Conservation (phyloP, 2,329 filamentous ascomycete species). For the Stemphylium vesicarium region DNA sequence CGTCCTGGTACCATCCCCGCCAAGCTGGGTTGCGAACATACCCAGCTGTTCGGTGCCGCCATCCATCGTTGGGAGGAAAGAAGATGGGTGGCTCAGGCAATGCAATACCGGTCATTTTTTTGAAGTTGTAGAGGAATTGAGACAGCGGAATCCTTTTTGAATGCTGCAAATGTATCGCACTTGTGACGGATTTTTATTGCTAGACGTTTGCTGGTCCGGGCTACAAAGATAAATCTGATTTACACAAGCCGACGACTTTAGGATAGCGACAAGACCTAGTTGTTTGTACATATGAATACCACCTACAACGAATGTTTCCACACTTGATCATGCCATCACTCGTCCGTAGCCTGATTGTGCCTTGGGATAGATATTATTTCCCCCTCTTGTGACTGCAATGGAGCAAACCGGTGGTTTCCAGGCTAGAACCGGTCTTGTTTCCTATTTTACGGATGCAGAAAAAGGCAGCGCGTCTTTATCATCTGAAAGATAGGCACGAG, state of each 20-base stretch:
- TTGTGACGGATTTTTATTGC: background rate
- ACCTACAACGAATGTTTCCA: background rate
- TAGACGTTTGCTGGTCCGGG: slow-evolving; percentile 7
- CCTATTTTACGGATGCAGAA: too few relatives aligned
- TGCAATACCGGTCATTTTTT: slow-evolving; percentile 2
- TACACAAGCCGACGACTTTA: background rate
- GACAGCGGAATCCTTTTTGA: background rate
- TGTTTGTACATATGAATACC: slow-evolving; percentile 8
- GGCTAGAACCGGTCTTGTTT: background rate
- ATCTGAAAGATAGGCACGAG: background rate
- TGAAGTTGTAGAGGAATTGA: background rate
- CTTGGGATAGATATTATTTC: background rate
- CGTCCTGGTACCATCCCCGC: slow-evolving; percentile 38
- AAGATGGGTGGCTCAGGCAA: slow-evolving; percentile 2
- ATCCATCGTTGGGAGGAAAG: slow-evolving; percentile 10
- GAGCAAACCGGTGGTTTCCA: too few relatives aligned
- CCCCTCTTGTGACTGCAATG: too few relatives aligned
- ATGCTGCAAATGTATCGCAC: background rate
- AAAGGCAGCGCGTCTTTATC: background rate
- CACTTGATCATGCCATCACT: background rate
- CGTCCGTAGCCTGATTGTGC: background rate
- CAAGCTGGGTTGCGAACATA: slow-evolving; percentile 18
- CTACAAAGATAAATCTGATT: background rate
- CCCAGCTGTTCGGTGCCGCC: slow-evolving; percentile 26
- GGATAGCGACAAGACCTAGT: slow-evolving; percentile 1